phyloP scores from a whole-genome alignment of 176 grass and related monocot genomes.

The Dendrocalamus sinicus region DNA sequence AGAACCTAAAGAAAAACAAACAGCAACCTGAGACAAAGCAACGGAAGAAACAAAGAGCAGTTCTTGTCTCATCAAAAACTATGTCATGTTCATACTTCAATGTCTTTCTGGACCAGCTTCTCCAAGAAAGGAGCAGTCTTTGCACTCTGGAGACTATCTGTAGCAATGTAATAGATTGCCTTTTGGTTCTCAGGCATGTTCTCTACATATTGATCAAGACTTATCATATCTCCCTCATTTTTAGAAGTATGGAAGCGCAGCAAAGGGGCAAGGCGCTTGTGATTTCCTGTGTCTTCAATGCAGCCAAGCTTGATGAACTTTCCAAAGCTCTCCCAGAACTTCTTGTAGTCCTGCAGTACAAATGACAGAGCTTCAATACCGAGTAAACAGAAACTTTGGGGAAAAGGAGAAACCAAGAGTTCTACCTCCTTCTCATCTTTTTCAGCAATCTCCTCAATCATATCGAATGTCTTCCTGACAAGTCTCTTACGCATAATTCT shows the following conservation, averaged over 20 bases:
- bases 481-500: conserved; percentile 92
- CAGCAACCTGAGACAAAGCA: neutral
- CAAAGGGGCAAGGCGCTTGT: neutral
- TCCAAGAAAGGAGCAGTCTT: conserved; percentile 87
- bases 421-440: neutral
- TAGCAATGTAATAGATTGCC: conserved; percentile 85
- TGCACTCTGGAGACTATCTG: conserved; percentile 77
- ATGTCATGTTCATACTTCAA: conserved; percentile 54
- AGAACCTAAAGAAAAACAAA: conserved; percentile 61
- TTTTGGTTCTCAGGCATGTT: conserved; percentile 79
- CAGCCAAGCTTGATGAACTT: neutral
- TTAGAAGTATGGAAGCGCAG: neutral
- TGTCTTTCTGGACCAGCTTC: conserved; percentile 81
- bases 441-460: conserved; percentile 64
- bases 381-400: neutral
- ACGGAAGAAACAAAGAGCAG: neutral
- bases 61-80: neutral
- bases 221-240: conserved; percentile 70
- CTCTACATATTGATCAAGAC: conserved; percentile 87
- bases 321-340: neutral
- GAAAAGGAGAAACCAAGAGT: neutral
- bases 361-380: neutral
- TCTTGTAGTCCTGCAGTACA: neutral
- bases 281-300: neutral
- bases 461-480: conserved; percentile 94